A percentile compares a stretch with the other conserved stretches of the same genome.
These are phyloP conservation scores for Monilinia vaccinii-corymbosi DNA, from an alignment of 2,329 filamentous ascomycete genomes.

Conservation along the genomic window DNA sequence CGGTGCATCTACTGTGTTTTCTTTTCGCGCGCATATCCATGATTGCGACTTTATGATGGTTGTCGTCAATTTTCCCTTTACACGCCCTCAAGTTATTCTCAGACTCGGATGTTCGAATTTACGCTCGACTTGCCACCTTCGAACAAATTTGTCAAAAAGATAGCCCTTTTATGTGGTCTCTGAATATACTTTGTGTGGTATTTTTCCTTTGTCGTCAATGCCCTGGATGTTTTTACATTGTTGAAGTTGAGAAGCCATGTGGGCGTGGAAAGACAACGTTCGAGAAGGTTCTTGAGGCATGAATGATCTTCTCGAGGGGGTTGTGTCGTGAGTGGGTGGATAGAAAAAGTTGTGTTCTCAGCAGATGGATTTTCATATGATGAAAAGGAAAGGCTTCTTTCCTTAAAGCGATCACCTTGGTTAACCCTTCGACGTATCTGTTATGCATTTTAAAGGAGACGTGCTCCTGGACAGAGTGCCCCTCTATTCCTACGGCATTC, in stretches of 20 bases:
- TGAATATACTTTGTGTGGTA: slow-evolving; percentile 6
- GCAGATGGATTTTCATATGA: slow-evolving; percentile 24
- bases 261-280: slow-evolving; percentile 14
- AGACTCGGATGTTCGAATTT: slow-evolving; percentile 16
- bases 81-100: slow-evolving; percentile 1
- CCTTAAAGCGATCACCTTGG: slow-evolving; percentile 24
- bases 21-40: slow-evolving; percentile 14
- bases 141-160: slow-evolving; percentile 18
- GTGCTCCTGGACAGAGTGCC: slow-evolving; percentile 20
- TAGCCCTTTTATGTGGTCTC: slow-evolving; percentile 9
- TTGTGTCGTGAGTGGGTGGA: not conserved
- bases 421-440: slow-evolving; percentile 19
- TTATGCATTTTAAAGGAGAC: slow-evolving; percentile 19
- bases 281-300: slow-evolving; percentile 18
- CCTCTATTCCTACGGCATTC: slow-evolving; percentile 21
- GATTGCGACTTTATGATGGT: slow-evolving; percentile 21
- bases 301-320: slow-evolving; percentile 15
- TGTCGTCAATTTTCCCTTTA: slow-evolving; percentile 12
- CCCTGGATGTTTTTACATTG: slow-evolving; percentile 29
- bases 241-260: slow-evolving; percentile 18
- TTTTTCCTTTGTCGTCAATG: slow-evolving; percentile 28
- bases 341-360: slow-evolving; percentile 21
- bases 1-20: slow-evolving; percentile 18
- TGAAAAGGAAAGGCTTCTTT: slow-evolving; percentile 23
- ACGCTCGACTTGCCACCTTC: slow-evolving; percentile 18